Evolutionary conservation across 2,329 filamentous ascomycete genomes (phyloP).

Genomic region (Byssothecium circinans): DNA sequence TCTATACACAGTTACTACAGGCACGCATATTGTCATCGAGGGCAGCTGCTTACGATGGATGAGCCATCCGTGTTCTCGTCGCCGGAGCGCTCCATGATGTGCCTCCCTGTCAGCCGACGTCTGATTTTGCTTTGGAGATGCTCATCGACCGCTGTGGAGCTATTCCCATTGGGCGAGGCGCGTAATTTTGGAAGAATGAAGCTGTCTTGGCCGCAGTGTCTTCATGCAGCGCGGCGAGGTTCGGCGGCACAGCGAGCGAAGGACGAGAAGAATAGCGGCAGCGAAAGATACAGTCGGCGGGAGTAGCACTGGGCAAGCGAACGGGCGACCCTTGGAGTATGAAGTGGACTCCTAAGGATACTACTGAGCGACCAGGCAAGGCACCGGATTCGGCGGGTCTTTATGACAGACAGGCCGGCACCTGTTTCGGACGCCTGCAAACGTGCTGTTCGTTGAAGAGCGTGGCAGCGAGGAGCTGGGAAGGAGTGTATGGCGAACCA

Average conservation of each 20-base stretch:
- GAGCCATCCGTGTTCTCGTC: constrained; percentile 72
- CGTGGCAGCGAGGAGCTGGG: background rate
- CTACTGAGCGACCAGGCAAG: background rate
- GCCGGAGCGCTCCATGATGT: constrained; percentile 37
- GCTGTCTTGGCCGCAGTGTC: constrained; percentile 11
- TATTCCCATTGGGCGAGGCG: constrained; percentile 36
- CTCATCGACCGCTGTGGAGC: constrained; percentile 34
- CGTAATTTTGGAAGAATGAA: constrained; percentile 15
- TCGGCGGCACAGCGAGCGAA: constrained; percentile 7
- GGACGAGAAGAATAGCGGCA: constrained; percentile 5
- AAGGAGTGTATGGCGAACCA: background rate
- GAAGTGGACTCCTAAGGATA: background rate
- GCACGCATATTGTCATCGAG: background rate
- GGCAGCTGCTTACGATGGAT: constrained; percentile 63
- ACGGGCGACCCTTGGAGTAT: no score
- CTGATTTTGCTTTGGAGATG: constrained; percentile 32
- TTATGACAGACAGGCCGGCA: constrained; percentile 9
- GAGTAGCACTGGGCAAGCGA: background rate
- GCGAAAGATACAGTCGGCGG: constrained; percentile 5
- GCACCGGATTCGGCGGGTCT: constrained; percentile 21
- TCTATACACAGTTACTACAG: constrained; percentile 50
- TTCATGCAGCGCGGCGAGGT: constrained; percentile 22
- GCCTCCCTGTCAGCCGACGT: constrained; percentile 39
- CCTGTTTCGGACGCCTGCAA: constrained; percentile 26
- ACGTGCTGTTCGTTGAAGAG: background rate